Percentiles rank a stretch among this genome's conserved stretches.
Evolutionary conservation across 2,329 filamentous ascomycete species (phyloP).

Genomic region (Myriosclerotinia curreyana): DNA sequence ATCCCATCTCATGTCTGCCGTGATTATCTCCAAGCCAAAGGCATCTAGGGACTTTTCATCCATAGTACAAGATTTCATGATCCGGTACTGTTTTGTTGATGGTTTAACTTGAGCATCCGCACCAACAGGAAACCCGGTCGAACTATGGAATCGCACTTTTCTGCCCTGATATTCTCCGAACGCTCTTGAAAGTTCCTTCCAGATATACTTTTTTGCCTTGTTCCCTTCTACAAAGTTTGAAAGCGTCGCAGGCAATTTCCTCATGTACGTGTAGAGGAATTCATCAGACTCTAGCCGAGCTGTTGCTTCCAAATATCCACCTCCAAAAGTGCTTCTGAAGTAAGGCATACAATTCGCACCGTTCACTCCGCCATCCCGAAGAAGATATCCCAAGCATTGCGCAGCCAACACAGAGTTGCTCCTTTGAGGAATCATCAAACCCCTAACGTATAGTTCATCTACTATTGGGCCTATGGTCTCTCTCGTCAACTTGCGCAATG

Average conservation of each 20-base stretch:
- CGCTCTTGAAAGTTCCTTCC: neutral
- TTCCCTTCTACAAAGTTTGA: neutral
- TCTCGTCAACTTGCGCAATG: neutral
- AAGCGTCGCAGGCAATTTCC: neutral
- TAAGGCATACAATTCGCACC: neutral
- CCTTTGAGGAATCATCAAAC: neutral
- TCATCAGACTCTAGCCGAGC: neutral
- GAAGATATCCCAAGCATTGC: neutral
- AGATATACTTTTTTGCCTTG: neutral
- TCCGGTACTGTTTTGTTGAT: too few species aligned
- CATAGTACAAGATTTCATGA: neutral
- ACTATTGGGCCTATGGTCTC: neutral
- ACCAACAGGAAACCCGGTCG: neutral
- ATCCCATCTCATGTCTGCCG: neutral
- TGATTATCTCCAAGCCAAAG: neutral
- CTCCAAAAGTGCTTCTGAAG: neutral
- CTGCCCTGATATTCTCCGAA: neutral
- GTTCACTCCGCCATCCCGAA: constrained; percentile 1
- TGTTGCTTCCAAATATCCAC: neutral
- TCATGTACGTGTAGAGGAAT: neutral
- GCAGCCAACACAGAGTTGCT: neutral
- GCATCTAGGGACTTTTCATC: neutral
- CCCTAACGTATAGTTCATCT: neutral
- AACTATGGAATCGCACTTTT: neutral
- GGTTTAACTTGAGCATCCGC: neutral